Conservation (phyloP, 2,329 filamentous ascomycete species). For the Apiospora arundinis region DNA sequence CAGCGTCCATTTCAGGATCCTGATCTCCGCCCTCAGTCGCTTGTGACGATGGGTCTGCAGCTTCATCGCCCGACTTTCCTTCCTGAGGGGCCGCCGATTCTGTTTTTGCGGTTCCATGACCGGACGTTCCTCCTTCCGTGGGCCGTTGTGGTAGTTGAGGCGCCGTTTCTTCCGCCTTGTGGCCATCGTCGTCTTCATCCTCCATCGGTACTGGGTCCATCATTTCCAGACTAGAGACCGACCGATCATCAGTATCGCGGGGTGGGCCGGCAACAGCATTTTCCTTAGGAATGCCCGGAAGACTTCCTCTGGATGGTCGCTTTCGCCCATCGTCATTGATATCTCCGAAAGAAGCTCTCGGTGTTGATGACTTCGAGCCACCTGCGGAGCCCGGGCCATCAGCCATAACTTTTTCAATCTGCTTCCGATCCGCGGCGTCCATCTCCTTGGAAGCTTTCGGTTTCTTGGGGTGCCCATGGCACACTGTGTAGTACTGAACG, state of each 20-base stretch:
- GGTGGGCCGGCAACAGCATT: slow-evolving; percentile 17
- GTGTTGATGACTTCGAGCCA: not conserved
- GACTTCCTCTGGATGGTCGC: not conserved
- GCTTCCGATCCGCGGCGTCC: slow-evolving; percentile 17
- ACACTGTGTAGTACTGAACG: slow-evolving; percentile 90
- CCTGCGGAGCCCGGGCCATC: not conserved
- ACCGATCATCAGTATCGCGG: slow-evolving; percentile 28
- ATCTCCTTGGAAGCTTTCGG: slow-evolving; percentile 39
- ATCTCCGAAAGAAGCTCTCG: not conserved
- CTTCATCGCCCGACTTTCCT: not conserved
- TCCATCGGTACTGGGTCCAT: slow-evolving; percentile 35
- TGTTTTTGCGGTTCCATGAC: not conserved
- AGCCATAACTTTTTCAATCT: not conserved
- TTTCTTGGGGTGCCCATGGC: slow-evolving; percentile 71
- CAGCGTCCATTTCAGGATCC: slow-evolving; percentile 8
- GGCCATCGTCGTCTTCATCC: slow-evolving; percentile 30
- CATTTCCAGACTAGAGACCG: slow-evolving; percentile 31
- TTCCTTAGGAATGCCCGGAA: slow-evolving; percentile 7
- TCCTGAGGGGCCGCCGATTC: slow-evolving; percentile 3
- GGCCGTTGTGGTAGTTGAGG: not conserved
- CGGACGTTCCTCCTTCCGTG: not conserved
- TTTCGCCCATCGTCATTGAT: not conserved
- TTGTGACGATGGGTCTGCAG: not conserved
- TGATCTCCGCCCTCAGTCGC: slow-evolving; percentile 1
- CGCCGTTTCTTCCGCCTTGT: not conserved